A percentile compares a stretch with the other conserved stretches of the same genome.
Evolutionary conservation across 768 basidiomycete genomes (phyloP).

Genomic region (Agrocybe pediades): DNA sequence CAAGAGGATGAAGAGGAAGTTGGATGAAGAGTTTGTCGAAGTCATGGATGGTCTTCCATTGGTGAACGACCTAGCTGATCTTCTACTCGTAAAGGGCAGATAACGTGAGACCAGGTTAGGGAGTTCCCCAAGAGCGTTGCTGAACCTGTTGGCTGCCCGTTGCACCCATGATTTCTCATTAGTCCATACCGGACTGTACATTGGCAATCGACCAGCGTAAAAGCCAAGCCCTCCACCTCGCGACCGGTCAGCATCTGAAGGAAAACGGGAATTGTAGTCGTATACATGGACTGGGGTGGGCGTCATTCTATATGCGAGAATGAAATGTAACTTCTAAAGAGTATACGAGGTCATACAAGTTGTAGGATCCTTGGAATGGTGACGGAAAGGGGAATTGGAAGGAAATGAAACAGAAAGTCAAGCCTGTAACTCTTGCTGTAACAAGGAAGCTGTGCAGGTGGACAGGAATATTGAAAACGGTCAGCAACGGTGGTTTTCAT

Average conservation of each 20-base stretch:
- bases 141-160: slow-evolving; percentile 23
- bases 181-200: slow-evolving; percentile 30
- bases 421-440: slow-evolving; percentile 2
- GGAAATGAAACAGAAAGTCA: slow-evolving; percentile 1
- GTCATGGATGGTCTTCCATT: slow-evolving; percentile 31
- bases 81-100: slow-evolving; percentile 23
- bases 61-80: slow-evolving; percentile 26
- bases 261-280: slow-evolving; percentile 25
- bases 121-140: slow-evolving; percentile 25
- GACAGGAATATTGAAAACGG: not conserved
- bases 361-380: not conserved
- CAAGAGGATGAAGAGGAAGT: slow-evolving; percentile 66
- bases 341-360: slow-evolving; percentile 25
- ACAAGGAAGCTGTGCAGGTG: slow-evolving; percentile 11
- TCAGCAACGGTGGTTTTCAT: slow-evolving; percentile 7
- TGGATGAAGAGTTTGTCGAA: slow-evolving; percentile 34
- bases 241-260: slow-evolving; percentile 22
- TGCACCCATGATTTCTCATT: slow-evolving; percentile 34
- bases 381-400: not conserved
- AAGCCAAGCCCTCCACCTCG: slow-evolving; percentile 29
- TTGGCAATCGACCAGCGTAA: slow-evolving; percentile 30
- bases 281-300: slow-evolving; percentile 23
- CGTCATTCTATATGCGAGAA: slow-evolving; percentile 21
- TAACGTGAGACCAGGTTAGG: slow-evolving; percentile 23
- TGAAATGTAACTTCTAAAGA: slow-evolving; percentile 4